Evolutionary conservation across 108 stramenopile species (phyloP).

Genomic region (Nitzschia palea): DNA sequence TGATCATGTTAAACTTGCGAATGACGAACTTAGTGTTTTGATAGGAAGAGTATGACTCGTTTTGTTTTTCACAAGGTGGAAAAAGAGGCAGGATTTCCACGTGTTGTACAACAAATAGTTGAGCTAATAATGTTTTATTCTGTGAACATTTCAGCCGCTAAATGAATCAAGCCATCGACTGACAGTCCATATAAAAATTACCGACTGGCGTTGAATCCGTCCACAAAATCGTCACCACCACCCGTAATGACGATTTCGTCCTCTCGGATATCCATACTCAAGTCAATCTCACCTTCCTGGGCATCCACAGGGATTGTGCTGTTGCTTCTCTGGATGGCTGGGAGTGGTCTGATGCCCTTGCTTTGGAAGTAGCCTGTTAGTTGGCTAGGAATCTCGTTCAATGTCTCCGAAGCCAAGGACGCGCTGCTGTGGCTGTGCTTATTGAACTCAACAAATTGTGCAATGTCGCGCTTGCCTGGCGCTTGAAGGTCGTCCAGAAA

Average conservation of each 20-base stretch:
- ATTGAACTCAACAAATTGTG: conserved; percentile 77
- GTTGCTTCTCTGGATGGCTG: conserved; percentile 27
- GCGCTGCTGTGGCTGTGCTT: conserved; percentile 41
- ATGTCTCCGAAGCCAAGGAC: conserved; percentile 49
- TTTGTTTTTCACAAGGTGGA: too few species aligned
- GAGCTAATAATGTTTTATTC: too few species aligned
- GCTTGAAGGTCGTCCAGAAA: conserved; percentile 61
- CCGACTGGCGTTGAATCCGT: conserved; percentile 14
- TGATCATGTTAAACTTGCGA: conserved; percentile 17
- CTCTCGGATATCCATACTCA: conserved; percentile 42
- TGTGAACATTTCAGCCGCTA: too few species aligned
- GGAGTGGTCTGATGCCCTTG: conserved; percentile 37
- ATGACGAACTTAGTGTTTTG: conserved; percentile 45
- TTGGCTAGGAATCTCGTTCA: conserved; percentile 76
- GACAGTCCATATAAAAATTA: conserved; percentile 1
- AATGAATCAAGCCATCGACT: too few species aligned
- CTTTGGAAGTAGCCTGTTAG: conserved; percentile 56
- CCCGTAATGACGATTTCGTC: conserved; percentile 41
- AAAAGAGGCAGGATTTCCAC: too few species aligned
- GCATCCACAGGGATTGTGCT: conserved; percentile 26
- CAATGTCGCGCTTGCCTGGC: conserved; percentile 63
- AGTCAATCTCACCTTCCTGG: conserved; percentile 42
- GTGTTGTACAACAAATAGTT: too few species aligned
- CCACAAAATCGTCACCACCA: conserved; percentile 35
- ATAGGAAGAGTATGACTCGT: conserved; percentile 48